These are phyloP conservation scores for Cucurbita ficifolia DNA, from an alignment of 306 rosid genomes.

Conservation along the genomic window DNA sequence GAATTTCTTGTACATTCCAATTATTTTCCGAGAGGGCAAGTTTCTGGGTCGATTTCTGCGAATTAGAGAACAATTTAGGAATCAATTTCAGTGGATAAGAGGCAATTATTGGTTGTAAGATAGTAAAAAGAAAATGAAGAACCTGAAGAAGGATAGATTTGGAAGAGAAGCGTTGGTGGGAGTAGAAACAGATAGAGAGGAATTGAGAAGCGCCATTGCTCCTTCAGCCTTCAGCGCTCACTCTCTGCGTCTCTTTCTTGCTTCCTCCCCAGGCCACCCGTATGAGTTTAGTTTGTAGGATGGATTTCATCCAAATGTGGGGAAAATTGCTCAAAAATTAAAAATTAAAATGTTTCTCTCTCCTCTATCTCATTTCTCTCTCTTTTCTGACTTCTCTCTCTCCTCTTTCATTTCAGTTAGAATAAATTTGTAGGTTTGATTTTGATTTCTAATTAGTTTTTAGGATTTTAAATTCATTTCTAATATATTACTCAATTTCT, in stretches of 20 bases:
- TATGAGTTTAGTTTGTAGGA: not conserved
- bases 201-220: constrained; percentile 43
- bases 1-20: constrained; percentile 8
- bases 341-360: too few relatives aligned
- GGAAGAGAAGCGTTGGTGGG: constrained; percentile 19
- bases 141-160: constrained; percentile 35
- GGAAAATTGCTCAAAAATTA: not conserved
- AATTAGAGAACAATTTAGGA: not conserved
- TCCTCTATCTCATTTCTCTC: too few relatives aligned
- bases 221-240: not conserved
- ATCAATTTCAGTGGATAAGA: not conserved
- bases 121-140: not conserved
- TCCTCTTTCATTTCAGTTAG: too few relatives aligned
- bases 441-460: too few relatives aligned
- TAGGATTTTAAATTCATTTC: too few relatives aligned
- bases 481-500: too few relatives aligned
- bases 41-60: constrained; percentile 22
- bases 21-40: constrained; percentile 15
- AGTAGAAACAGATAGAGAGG: constrained; percentile 24
- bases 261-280: not conserved
- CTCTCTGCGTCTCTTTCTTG: not conserved
- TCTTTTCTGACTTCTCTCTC: too few relatives aligned
- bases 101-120: not conserved
- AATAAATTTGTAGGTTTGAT: too few relatives aligned
- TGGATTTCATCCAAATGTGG: not conserved